These are phyloP conservation scores for Fusarium sp. DNA, from an alignment of 2,329 filamentous ascomycete species.

Conservation along the genomic window DNA sequence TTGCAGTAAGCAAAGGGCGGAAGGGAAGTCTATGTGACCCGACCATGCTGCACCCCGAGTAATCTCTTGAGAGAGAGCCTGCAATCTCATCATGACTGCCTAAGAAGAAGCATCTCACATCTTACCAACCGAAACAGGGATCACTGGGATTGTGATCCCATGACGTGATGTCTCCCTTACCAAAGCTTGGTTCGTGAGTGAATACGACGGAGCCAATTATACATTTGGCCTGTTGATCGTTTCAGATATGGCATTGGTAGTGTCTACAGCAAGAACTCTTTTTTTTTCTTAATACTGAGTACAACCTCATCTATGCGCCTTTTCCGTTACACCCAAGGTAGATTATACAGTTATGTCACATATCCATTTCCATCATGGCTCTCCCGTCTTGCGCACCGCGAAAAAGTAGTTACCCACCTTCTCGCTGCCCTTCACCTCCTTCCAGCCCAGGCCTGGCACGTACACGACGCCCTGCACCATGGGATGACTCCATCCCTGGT, in stretches of 20 bases:
- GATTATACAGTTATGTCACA: slow-evolving; percentile 20
- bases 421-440: slow-evolving; percentile 82
- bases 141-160: slow-evolving; percentile 2
- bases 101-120: background rate
- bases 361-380: slow-evolving; percentile 21
- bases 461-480: slow-evolving; percentile 86
- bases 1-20: background rate
- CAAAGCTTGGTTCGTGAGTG: background rate
- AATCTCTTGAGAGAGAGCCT: background rate
- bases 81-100: background rate
- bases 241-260: background rate
- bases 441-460: slow-evolving; percentile 92
- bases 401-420: slow-evolving; percentile 97
- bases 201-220: background rate
- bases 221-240: background rate
- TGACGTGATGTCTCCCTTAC: background rate
- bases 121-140: slow-evolving; percentile 17
- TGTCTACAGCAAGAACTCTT: background rate
- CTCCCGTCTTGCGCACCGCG: slow-evolving; percentile 69
- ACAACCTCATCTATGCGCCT: slow-evolving; percentile 18
- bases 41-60: background rate
- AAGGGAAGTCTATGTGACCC: background rate
- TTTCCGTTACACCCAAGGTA: background rate
- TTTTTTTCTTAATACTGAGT: no score
- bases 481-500: slow-evolving; percentile 68